A percentile compares a stretch with the other conserved stretches of the same genome.
These are phyloP conservation scores for Marasmius oreades DNA, from an alignment of 1,284 basidiomycete species.

Conservation along the genomic window DNA sequence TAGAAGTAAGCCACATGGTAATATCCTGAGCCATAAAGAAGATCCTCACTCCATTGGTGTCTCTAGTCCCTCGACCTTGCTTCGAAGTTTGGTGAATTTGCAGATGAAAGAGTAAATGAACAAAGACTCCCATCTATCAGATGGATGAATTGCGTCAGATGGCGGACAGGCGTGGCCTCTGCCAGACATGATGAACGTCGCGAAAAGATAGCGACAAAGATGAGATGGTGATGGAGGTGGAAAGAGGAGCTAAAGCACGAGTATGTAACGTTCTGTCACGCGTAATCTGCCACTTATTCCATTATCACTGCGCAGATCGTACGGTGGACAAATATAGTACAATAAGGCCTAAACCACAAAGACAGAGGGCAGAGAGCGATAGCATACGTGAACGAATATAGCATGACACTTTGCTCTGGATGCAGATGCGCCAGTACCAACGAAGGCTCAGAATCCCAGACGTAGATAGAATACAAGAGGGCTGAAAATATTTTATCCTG, in stretches of 20 bases:
- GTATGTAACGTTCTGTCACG: neutral
- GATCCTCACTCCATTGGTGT: constrained; percentile 72
- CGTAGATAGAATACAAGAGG: too few relatives aligned
- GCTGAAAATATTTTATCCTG: constrained; percentile 52
- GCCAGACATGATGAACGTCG: neutral
- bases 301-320: neutral
- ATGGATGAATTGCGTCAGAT: constrained; percentile 66
- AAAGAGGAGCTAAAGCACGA: constrained; percentile 1
- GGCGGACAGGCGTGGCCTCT: constrained; percentile 69
- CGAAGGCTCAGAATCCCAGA: too few relatives aligned
- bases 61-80: constrained; percentile 73
- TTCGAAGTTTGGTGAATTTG: constrained; percentile 70
- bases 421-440: too few relatives aligned
- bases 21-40: constrained; percentile 12
- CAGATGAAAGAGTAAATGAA: constrained; percentile 81
- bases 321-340: too few relatives aligned
- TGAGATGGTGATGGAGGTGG: neutral
- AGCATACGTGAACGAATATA: too few relatives aligned
- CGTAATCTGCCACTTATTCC: neutral
- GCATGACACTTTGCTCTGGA: too few relatives aligned
- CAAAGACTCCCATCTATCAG: constrained; percentile 79
- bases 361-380: too few relatives aligned
- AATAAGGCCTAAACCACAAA: too few relatives aligned
- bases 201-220: neutral
- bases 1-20: constrained; percentile 13